phyloP scores from a whole-genome alignment of 305 asterid species.

The Rubia tinctorum region DNA sequence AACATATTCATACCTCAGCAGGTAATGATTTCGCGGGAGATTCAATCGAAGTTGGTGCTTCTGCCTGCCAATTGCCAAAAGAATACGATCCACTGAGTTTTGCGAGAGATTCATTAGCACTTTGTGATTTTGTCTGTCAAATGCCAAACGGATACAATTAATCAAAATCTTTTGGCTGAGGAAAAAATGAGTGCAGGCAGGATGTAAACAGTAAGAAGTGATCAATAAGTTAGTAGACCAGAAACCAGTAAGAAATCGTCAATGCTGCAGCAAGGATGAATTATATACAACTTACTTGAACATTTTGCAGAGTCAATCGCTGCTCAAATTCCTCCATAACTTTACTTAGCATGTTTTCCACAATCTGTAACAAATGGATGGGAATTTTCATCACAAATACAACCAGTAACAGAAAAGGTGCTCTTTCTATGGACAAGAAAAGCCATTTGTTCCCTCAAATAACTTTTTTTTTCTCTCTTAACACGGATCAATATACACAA shows the following conservation, averaged over 20 bases:
- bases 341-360: constrained; percentile 56
- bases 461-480: not conserved
- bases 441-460: constrained; percentile 1
- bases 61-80: constrained; percentile 32
- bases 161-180: not conserved
- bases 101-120: constrained; percentile 21
- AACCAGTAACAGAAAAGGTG: constrained; percentile 9
- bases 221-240: not conserved
- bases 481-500: not conserved
- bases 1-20: constrained; percentile 19
- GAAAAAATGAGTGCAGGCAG: not conserved
- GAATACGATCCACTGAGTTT: not conserved
- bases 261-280: not conserved
- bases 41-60: constrained; percentile 21
- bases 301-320: constrained; percentile 38
- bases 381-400: constrained; percentile 19
- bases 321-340: constrained; percentile 77
- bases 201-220: not conserved
- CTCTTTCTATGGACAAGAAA: constrained; percentile 10
- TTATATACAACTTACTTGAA: constrained; percentile 35
- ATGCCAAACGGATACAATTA: constrained; percentile 16
- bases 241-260: not conserved
- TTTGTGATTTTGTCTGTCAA: constrained; percentile 37
- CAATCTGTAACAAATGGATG: constrained; percentile 50
- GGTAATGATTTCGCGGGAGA: constrained; percentile 3